Conservation (phyloP, 2,329 filamentous ascomycete genomes). For the Plectosphaerella plurivora region DNA sequence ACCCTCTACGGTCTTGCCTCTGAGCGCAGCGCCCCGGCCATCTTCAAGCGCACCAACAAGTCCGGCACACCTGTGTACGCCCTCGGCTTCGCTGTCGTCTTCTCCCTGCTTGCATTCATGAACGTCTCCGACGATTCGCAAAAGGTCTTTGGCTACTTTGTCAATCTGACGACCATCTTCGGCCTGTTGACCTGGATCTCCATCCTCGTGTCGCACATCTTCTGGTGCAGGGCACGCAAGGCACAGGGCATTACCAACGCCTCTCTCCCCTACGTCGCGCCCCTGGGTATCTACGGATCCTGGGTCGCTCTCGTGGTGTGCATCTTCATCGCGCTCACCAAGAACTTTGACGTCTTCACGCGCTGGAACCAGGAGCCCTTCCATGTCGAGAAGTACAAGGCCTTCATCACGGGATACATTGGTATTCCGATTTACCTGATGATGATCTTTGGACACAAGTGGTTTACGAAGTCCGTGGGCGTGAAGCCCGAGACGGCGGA, state of each 20-base stretch:
- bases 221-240: constrained; percentile 56
- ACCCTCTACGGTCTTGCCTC: constrained; percentile 68
- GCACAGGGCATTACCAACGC: constrained; percentile 54
- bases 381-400: background rate
- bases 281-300: background rate
- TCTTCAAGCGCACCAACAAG: constrained; percentile 66
- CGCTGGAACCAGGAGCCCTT: constrained; percentile 16
- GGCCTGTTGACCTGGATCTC: constrained; percentile 64
- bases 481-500: constrained; percentile 57
- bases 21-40: constrained; percentile 64
- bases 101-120: constrained; percentile 65
- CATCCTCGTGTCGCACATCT: constrained; percentile 62
- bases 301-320: background rate
- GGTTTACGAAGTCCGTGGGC: constrained; percentile 30
- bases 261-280: constrained; percentile 12
- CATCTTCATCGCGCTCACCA: background rate
- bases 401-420: background rate
- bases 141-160: constrained; percentile 49
- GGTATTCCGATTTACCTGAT: background rate
- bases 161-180: constrained; percentile 63
- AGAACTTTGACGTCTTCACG: constrained; percentile 49
- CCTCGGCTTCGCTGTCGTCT: constrained; percentile 53
- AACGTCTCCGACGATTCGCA: constrained; percentile 52
- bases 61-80: constrained; percentile 67
- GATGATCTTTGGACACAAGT: background rate